Percentiles rank a stretch among this genome's conserved stretches.
These are phyloP conservation scores for Sisymbrium altissimum DNA, from an alignment of 345 rosid species.

Conservation along the genomic window DNA sequence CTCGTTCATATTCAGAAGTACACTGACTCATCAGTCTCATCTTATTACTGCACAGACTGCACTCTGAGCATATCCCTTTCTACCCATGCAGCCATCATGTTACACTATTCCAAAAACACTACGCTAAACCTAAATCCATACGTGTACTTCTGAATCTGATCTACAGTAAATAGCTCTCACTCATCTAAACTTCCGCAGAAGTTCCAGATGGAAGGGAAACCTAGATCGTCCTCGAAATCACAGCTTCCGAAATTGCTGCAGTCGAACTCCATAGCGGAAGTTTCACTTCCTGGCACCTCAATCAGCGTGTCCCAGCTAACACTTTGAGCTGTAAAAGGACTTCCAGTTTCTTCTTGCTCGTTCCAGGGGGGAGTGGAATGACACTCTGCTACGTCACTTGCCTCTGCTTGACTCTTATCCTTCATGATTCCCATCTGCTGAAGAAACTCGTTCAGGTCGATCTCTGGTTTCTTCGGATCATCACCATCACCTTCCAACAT, in stretches of 20 bases:
- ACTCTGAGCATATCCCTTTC: constrained; percentile 3
- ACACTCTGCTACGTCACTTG: constrained; percentile 27
- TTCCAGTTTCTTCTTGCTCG: constrained; percentile 39
- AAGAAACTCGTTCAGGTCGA: constrained; percentile 89
- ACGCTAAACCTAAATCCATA: constrained; percentile 16
- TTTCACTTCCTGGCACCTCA: constrained; percentile 54
- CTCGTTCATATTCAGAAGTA: constrained; percentile 23
- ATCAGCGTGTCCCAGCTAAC: constrained; percentile 70
- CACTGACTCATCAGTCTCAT: constrained; percentile 26
- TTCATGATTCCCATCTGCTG: constrained; percentile 80
- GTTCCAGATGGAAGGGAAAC: constrained; percentile 71
- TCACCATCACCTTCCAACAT: constrained; percentile 31
- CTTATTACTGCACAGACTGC: constrained; percentile 26
- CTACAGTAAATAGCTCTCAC: background rate
- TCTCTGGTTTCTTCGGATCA: constrained; percentile 64
- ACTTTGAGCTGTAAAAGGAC: constrained; percentile 41
- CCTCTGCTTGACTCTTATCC: constrained; percentile 37
- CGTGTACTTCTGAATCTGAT: constrained; percentile 28
- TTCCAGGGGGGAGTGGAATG: constrained; percentile 25
- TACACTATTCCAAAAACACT: constrained; percentile 20
- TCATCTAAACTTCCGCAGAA: constrained; percentile 42
- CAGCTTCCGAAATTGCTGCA: constrained; percentile 36
- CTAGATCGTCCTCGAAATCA: constrained; percentile 52
- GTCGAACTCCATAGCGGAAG: constrained; percentile 22
- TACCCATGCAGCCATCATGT: background rate